Evolutionary conservation across 2,329 filamentous ascomycete genomes (phyloP), one percentile per base, ranked within the genome.

Genomic region (Aureobasidium sp.): DNA sequence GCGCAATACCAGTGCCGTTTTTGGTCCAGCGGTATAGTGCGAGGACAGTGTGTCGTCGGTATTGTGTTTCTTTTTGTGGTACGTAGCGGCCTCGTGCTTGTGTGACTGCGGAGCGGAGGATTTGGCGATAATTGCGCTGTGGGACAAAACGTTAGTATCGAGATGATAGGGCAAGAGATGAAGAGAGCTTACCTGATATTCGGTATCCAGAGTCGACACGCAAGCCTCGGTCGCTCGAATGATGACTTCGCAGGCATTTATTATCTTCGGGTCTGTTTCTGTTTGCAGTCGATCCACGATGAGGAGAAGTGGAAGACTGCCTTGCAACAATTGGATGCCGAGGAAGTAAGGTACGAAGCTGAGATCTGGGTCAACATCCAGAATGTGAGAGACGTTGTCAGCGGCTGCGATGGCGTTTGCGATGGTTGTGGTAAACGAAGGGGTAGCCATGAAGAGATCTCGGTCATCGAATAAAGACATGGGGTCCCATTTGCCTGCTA

Each of bases 231-330:
- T 60, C 23, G 58, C 58, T 9, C 58, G 58, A 38, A 60, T 60
- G 23, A 60, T 60, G 58, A 60, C 58, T 23, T 60, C 58, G n/a
- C 58, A 60, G 4, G 58, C 58, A 23, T 60, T 45, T 10, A 60
- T 60, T 7, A 60, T 60, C 21, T 60, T 60, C 17, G 47, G 40
- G 31, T 60, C 58, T 3, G 58, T 60, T 38, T 60, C 58, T 38
- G 58, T 60, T 23, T 60, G 58, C n/a, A 60, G n/a, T 45, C 58
- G 58, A 60, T 60, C 58, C 19, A 60, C 58, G 10, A 60, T 60
- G 2, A 60, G n/a, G 27, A 60, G 37, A 19, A 60, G 49, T 9
- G 58, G 58, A 4, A 60, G 49, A 54, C 58, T 60, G 31, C 58
- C 58, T 33, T 60, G 58, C 11, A 60, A 23, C 1, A 60, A 17